These are phyloP conservation scores for Iris pallida DNA, from an alignment of 116 monocot genomes.

Conservation along the genomic window DNA sequence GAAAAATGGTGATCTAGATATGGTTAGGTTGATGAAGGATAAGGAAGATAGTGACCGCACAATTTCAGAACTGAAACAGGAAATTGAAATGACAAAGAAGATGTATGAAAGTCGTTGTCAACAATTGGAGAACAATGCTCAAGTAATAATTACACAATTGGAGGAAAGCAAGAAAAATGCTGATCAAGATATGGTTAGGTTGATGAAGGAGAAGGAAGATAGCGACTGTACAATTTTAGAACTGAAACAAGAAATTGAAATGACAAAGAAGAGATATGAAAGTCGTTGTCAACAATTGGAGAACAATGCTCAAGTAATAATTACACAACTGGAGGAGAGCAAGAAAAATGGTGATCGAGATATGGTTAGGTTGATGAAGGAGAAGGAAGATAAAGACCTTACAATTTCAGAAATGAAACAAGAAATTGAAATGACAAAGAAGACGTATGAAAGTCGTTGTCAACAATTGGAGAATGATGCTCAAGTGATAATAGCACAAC, in stretches of 20 bases:
- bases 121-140: conserved; percentile 8
- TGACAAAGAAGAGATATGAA: conserved; percentile 40
- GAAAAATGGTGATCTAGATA: neutral
- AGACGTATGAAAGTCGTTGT: conserved; percentile 12
- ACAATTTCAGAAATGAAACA: conserved; percentile 19
- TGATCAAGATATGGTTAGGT: conserved; percentile 16
- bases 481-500: too few species aligned
- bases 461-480: conserved; percentile 16
- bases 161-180: conserved; percentile 27
- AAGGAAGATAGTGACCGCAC: conserved; percentile 4
- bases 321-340: conserved; percentile 6
- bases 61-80: conserved; percentile 21
- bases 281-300: conserved; percentile 17
- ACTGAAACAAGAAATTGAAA: conserved; percentile 49
- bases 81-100: conserved; percentile 21
- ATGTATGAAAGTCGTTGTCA: conserved; percentile 14
- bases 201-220: conserved; percentile 20
- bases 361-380: neutral
- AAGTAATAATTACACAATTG: conserved; percentile 5
- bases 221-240: conserved; percentile 38
- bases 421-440: conserved; percentile 25
- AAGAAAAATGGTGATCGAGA: conserved; percentile 2
- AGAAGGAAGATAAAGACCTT: conserved; percentile 4
- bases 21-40: conserved; percentile 1
- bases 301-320: neutral